Evolutionary conservation across 345 rosid species (phyloP).

Genomic region (Leavenworthia alabamica): DNA sequence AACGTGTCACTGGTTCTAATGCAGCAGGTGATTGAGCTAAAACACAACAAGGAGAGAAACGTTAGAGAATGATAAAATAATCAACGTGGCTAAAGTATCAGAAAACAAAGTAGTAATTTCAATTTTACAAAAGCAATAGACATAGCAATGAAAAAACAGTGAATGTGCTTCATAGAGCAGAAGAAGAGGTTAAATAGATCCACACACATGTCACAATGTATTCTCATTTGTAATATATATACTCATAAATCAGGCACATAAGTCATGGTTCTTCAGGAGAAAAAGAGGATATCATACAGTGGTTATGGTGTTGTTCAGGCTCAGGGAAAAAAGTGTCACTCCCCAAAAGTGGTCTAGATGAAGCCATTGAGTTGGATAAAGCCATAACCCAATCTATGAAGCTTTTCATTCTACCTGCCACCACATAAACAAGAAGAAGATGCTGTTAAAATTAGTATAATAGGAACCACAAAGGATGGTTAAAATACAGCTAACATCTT

Average conservation of each 20-base stretch:
- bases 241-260: background rate
- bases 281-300: slow-evolving; percentile 23
- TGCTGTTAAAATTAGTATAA: background rate
- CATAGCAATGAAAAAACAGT: background rate
- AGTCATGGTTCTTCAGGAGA: background rate
- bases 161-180: background rate
- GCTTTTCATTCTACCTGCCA: slow-evolving; percentile 53
- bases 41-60: background rate
- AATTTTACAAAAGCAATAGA: background rate
- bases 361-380: slow-evolving; percentile 51
- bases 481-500: background rate
- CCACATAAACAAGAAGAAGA: background rate
- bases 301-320: slow-evolving; percentile 37
- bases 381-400: slow-evolving; percentile 70
- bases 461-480: background rate
- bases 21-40: slow-evolving; percentile 33
- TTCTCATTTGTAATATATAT: background rate
- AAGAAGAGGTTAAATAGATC: slow-evolving; percentile 3
- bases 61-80: background rate
- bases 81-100: background rate
- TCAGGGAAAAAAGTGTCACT: slow-evolving; percentile 36
- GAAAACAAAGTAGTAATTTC: background rate
- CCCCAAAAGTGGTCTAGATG: slow-evolving; percentile 54
- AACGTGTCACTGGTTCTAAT: slow-evolving; percentile 31
- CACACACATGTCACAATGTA: background rate